A percentile compares a stretch with the other conserved stretches of the same genome.
phyloP scores from a whole-genome alignment of 2,329 filamentous ascomycete species.

The Phoma sp. region DNA sequence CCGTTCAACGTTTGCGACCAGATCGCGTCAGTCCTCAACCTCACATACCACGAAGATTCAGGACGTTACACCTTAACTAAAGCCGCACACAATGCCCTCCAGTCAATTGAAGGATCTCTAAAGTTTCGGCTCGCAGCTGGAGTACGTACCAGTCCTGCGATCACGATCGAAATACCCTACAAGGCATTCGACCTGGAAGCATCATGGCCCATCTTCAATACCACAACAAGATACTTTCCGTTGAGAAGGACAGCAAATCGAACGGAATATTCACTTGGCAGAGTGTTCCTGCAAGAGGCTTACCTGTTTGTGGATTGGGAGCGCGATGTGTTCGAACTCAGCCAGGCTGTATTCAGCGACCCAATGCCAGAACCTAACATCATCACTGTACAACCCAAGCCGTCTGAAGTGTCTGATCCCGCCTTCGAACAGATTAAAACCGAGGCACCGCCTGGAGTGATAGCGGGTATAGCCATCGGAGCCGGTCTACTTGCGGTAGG shows the following conservation, averaged over 20 bases:
- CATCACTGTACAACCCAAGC: conserved; percentile 35
- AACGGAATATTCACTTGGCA: conserved; percentile 66
- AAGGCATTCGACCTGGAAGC: conserved; percentile 56
- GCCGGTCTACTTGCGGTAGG: conserved; percentile 41
- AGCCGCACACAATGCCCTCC: conserved; percentile 60
- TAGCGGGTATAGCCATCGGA: conserved; percentile 55
- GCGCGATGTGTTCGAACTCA: conserved; percentile 56
- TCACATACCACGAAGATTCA: conserved; percentile 69
- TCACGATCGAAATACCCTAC: conserved; percentile 56
- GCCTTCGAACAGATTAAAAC: conserved; percentile 19
- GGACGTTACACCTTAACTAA: conserved; percentile 69
- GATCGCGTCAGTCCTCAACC: conserved; percentile 68
- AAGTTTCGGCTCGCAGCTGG: conserved; percentile 52
- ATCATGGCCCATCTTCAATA: conserved; percentile 60
- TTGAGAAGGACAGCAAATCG: conserved; percentile 62
- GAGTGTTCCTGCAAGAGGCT: conserved; percentile 73
- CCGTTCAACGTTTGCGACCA: conserved; percentile 63
- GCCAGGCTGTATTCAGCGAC: conserved; percentile 49
- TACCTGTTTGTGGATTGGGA: conserved; percentile 59
- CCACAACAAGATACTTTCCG: conserved; percentile 71
- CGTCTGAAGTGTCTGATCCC: conserved; percentile 37
- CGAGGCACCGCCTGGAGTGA: conserved; percentile 42
- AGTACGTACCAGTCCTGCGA: conserved; percentile 39
- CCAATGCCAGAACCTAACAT: conserved; percentile 38
- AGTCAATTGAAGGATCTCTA: conserved; percentile 49